Conservation (phyloP, 2,329 filamentous ascomycete species). For the Fonsecaea monophora region DNA sequence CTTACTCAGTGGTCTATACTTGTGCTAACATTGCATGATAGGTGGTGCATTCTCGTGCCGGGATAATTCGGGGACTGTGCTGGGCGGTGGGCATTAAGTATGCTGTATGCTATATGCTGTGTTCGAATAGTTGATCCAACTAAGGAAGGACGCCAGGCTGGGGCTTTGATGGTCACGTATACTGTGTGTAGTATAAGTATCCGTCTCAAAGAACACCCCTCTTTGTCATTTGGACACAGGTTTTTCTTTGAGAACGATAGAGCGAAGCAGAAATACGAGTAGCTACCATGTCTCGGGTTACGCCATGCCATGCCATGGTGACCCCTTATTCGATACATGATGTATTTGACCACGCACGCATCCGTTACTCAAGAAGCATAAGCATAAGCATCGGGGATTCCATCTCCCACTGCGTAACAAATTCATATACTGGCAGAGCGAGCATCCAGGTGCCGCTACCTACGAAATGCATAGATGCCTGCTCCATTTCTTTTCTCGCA, state of each 20-base stretch:
- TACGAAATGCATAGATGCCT: too few relatives aligned
- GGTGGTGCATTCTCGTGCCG: constrained; percentile 41
- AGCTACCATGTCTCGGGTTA: too few relatives aligned
- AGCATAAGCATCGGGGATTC: too few relatives aligned
- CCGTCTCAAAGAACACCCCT: background rate
- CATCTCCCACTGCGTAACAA: too few relatives aligned
- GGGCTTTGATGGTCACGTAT: background rate
- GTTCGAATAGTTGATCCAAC: background rate
- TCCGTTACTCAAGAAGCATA: too few relatives aligned
- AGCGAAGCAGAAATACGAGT: too few relatives aligned
- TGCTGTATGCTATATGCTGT: background rate
- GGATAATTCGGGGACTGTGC: constrained; percentile 38
- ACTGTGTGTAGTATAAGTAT: background rate
- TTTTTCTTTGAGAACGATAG: background rate
- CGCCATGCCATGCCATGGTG: too few relatives aligned
- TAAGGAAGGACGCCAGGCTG: background rate
- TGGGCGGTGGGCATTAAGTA: background rate
- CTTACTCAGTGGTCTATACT: background rate
- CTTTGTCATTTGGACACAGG: background rate
- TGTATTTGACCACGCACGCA: too few relatives aligned
- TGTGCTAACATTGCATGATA: constrained; percentile 20
- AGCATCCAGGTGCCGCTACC: too few relatives aligned
- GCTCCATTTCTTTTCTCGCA: too few relatives aligned
- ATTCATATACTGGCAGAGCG: too few relatives aligned
- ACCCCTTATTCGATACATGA: too few relatives aligned